Evolutionary conservation across 352 stramenopile genomes (phyloP), one percentile per base, ranked within the genome.

Genomic region (Pythium folliculosum): DNA sequence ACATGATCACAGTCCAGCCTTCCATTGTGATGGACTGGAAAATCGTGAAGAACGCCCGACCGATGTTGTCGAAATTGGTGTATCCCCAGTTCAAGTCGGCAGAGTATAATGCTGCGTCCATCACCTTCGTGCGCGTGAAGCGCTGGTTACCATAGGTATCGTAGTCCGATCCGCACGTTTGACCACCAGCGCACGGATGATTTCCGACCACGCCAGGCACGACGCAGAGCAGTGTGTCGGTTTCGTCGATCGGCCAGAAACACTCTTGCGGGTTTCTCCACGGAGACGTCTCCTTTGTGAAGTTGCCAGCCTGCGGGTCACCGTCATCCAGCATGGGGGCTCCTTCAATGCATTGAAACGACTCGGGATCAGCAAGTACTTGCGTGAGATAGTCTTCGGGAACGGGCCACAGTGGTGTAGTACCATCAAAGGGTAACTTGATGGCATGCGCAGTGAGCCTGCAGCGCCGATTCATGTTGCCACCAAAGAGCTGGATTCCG

Each of bases 21-120:
- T 98, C 95, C 49, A 97, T 73, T 4, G 95, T 99, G 51, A 99
- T 90, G 0, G 87, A 78, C 71, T 98, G 94, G 67, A 99, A 97
- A 44, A 98, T 97, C 6, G 91, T 96, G 35, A 98, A 79, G 44
- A 98, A 97, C 2, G 94, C 86, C 14, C 60, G 80, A 1, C 76
- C 75, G 40, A 98, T 93, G 63, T 96, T 89, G 76, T 99, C 95
- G 72, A 98, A 99, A n/a, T 75, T 94, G 1, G 92, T 97, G 43
- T 95, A 97, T 0, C 95, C 96, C 71, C 80, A 98, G 50, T 98
- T 92, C 0, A 97, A 63, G 21, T 71, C 72, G 0, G 63, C 48
- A 12, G 63, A 70, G 68, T 94, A 97, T 2, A 88, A 68, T 4
- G 77, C 83, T 23, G 80, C 66, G 9, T 86, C 59, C 72, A 82